Conservation (phyloP, 2,329 filamentous ascomycete genomes). For the Septoria petroselini region DNA sequence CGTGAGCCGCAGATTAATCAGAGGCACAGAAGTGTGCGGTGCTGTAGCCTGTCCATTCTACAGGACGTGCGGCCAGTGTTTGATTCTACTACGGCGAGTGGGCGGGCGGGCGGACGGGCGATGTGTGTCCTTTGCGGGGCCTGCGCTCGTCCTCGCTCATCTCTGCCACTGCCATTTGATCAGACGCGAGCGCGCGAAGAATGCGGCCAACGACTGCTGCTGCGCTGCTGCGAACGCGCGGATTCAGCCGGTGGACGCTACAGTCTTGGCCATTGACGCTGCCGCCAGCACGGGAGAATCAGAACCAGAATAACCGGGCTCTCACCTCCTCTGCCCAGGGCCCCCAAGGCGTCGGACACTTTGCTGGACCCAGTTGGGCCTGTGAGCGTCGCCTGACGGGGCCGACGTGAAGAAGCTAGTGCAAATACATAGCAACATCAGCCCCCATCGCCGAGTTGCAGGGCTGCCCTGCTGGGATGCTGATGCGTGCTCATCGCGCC, state of each 20-base stretch:
- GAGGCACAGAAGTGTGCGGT: background rate
- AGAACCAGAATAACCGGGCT: no score
- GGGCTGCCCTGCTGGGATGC: background rate
- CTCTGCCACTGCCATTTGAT: background rate
- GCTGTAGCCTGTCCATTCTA: no score
- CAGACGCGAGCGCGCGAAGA: no score
- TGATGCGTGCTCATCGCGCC: conserved; percentile 7
- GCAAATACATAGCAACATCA: background rate
- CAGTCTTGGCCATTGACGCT: no score
- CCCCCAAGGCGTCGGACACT: conserved; percentile 5
- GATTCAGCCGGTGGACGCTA: no score
- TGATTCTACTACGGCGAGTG: no score
- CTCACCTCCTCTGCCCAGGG: background rate
- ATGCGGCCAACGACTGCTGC: no score
- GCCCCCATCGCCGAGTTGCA: background rate
- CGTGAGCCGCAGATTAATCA: conserved; percentile 10
- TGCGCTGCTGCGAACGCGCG: no score
- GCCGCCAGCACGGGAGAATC: no score
- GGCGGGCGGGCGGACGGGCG: background rate
- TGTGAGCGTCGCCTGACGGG: background rate
- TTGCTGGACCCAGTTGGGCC: no score
- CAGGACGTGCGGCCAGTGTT: no score
- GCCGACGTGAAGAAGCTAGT: background rate
- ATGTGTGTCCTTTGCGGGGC: conserved; percentile 7
- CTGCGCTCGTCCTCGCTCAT: background rate